Conservation (phyloP, 371 early-diverging fungal species). For the Apophysomyces elegans region DNA sequence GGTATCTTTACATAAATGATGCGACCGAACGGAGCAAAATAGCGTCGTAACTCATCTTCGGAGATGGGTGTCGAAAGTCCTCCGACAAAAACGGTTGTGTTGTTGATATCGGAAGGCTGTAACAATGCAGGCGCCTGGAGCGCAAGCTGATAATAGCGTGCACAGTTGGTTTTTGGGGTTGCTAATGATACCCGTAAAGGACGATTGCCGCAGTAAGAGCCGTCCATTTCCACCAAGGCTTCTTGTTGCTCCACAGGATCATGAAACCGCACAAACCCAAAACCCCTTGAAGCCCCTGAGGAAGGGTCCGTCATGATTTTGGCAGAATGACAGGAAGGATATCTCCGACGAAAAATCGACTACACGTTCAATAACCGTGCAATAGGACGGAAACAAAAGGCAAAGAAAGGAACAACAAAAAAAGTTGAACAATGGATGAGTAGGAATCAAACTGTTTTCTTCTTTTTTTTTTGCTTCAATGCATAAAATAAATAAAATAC, state of each 20-base stretch:
- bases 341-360: conserved; percentile 64
- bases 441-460: no score
- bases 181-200: conserved; percentile 87
- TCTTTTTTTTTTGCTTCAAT: neutral
- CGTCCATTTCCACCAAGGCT: conserved; percentile 84
- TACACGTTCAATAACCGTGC: conserved; percentile 8
- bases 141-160: conserved; percentile 10
- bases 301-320: conserved; percentile 83
- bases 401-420: neutral
- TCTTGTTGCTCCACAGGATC: conserved; percentile 74
- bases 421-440: conserved; percentile 37
- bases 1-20: conserved; percentile 91
- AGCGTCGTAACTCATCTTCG: conserved; percentile 80
- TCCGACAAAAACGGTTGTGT: conserved; percentile 94
- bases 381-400: neutral
- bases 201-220: conserved; percentile 71
- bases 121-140: conserved; percentile 3
- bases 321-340: conserved; percentile 74
- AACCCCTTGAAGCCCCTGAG: conserved; percentile 77
- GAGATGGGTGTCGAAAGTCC: conserved; percentile 75
- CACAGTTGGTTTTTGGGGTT: conserved; percentile 63
- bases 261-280: conserved; percentile 85
- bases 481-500: conserved; percentile 4
- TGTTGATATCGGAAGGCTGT: conserved; percentile 24
- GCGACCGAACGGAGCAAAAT: conserved; percentile 85